Base-by-base conservation (phyloP, 306 rosid genomes). In the Lathyrus aphaca region DNA sequence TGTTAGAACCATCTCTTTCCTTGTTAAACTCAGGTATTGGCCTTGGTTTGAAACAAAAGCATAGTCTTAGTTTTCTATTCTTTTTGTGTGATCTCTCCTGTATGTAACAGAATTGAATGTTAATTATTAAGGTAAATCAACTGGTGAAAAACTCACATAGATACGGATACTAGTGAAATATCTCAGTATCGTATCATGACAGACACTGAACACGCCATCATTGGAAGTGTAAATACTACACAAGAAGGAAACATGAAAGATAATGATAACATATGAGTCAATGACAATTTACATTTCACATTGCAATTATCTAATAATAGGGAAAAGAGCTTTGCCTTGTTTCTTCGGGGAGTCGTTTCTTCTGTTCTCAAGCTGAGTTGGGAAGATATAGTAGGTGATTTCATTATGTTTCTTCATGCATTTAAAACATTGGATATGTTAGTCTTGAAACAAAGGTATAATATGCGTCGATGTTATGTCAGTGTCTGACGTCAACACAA, bases 11-110 rank as follows among this genome's bases (percentile, higher is more conserved):
- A 77, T 87, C 82, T 72, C 78, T 77, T 69, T 84, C 89, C 35
- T 74, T 74, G 15, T 84, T 81, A 54, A 86, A 86, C 8, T 82
- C 81, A 5, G 87, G 89, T 55, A 80, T 50, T 14, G 90, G 89
- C 75, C 86, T 77, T 39, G 95, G 86, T 74, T 82, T 91, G 86
- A 85, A 87, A 85, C 95, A 91, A 59, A 87, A 71, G 73, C 69
- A 66, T 69, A 79, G 80, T 5, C 86, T 82, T 32, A 78, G 73
- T 71, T 83, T 91, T 30, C 81, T 82, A 5, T 72, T 78, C 74
- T 86, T 91, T 69, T 46, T 48, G 59, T 83, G 79, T 72, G 86
- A 75, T 78, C 85, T 86, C 60, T 84, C 92, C 96, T 90, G 80
- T 81, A 71, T 39, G 44, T 54, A 37, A 29, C 42, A 65, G 4